Conservation (phyloP, 2,329 filamentous ascomycete species). For the Drechslerella coelobrocha region DNA sequence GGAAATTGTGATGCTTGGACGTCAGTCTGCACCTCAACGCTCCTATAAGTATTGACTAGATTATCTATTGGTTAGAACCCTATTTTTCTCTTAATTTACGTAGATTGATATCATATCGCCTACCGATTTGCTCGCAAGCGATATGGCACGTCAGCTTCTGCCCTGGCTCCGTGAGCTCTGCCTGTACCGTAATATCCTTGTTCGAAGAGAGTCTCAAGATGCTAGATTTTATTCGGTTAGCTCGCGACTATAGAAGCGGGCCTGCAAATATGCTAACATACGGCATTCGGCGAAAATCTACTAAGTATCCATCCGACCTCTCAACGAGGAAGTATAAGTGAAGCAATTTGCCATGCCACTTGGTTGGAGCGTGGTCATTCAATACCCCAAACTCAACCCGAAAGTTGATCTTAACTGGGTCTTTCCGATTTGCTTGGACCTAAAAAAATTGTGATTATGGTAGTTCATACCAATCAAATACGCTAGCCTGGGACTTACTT, state of each 20-base stretch:
- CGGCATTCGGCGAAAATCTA: constrained; percentile 72
- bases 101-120: constrained; percentile 27
- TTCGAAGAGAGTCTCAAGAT: constrained; percentile 70
- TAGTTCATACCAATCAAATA: constrained; percentile 58
- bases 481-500: constrained; percentile 56
- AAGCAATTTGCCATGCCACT: constrained; percentile 70
- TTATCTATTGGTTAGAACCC: not conserved
- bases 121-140: constrained; percentile 84
- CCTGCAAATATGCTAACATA: constrained; percentile 54
- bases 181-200: constrained; percentile 68
- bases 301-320: constrained; percentile 70
- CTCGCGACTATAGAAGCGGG: constrained; percentile 31
- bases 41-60: constrained; percentile 40
- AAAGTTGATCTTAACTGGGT: constrained; percentile 67
- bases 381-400: constrained; percentile 73
- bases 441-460: constrained; percentile 55
- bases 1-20: constrained; percentile 37
- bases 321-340: constrained; percentile 77
- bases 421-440: constrained; percentile 58
- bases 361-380: constrained; percentile 69
- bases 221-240: constrained; percentile 65
- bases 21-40: constrained; percentile 25
- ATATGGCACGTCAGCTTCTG: constrained; percentile 72
- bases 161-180: constrained; percentile 64
- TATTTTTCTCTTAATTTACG: not conserved